Evolutionary conservation across 1,284 basidiomycete species (phyloP).

Genomic region (Ceratobasidium sp.): DNA sequence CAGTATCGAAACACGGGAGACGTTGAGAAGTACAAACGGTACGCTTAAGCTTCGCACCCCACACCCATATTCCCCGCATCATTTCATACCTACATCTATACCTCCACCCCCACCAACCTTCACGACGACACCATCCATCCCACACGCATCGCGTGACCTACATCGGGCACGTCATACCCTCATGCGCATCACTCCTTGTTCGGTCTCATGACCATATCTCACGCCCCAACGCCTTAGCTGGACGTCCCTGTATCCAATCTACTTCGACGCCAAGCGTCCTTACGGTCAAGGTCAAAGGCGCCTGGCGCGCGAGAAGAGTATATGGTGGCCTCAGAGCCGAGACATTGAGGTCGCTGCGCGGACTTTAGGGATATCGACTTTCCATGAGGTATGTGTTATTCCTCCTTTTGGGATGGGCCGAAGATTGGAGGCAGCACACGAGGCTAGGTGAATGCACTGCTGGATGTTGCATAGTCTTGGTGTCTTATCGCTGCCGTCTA

Average conservation of each 20-base stretch:
- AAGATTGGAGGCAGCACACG: not conserved
- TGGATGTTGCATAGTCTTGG: not conserved
- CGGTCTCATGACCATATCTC: conserved; percentile 28
- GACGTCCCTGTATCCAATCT: conserved; percentile 96
- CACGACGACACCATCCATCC: not conserved
- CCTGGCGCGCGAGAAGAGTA: conserved; percentile 77
- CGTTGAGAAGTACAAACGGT: conserved; percentile 55
- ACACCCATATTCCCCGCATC: conserved; percentile 36
- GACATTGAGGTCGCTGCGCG: conserved; percentile 88
- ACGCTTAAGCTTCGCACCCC: conserved; percentile 44
- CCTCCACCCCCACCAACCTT: too few relatives aligned
- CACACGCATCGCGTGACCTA: conserved; percentile 20
- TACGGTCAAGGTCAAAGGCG: conserved; percentile 85
- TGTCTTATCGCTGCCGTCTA: not conserved
- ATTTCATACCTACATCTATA: too few relatives aligned
- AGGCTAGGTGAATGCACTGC: conserved; percentile 5
- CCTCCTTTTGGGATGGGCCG: too few relatives aligned
- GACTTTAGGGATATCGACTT: conserved; percentile 77
- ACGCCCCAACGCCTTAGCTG: conserved; percentile 65
- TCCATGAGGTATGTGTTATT: conserved; percentile 75
- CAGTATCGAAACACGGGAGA: conserved; percentile 47
- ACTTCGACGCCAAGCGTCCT: conserved; percentile 94
- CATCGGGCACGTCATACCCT: conserved; percentile 13
- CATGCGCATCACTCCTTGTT: conserved; percentile 1
- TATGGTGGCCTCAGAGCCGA: conserved; percentile 96